These are phyloP conservation scores for Pythium guiyangense DNA, from an alignment of 352 stramenopile species.

Conservation along the genomic window DNA sequence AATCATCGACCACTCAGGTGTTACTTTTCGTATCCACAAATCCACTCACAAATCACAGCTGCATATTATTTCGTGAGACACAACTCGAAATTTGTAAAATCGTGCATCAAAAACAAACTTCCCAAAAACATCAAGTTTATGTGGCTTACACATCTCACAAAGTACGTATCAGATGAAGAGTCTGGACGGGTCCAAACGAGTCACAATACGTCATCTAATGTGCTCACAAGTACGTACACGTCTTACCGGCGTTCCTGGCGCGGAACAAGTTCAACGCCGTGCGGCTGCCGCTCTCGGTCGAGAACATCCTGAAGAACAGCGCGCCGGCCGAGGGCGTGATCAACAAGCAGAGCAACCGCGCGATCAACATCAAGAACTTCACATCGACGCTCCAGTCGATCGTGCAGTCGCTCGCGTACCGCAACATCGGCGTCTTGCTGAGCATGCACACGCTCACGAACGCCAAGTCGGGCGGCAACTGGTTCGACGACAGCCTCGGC, in stretches of 20 bases:
- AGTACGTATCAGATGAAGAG: too few relatives aligned
- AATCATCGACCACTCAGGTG: too few relatives aligned
- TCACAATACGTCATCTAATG: too few relatives aligned
- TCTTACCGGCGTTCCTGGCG: conserved; percentile 43
- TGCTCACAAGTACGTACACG: too few relatives aligned
- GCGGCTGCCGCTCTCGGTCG: conserved; percentile 55
- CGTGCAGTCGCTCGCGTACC: conserved; percentile 59
- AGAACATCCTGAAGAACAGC: conserved; percentile 69
- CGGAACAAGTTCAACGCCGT: conserved; percentile 85
- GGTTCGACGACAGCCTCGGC: conserved; percentile 48
- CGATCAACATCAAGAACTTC: conserved; percentile 65
- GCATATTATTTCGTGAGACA: too few relatives aligned
- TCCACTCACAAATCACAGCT: too few relatives aligned
- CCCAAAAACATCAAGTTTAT: too few relatives aligned
- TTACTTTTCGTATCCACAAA: too few relatives aligned
- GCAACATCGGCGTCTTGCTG: conserved; percentile 69
- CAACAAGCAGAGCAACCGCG: conserved; percentile 65
- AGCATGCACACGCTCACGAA: conserved; percentile 72
- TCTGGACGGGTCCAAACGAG: too few relatives aligned
- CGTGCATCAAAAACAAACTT: too few relatives aligned
- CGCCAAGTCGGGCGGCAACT: conserved; percentile 47
- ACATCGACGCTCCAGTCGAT: conserved; percentile 72
- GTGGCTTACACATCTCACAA: too few relatives aligned
- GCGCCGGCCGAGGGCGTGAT: conserved; percentile 52
- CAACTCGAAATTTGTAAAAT: too few relatives aligned